Evolutionary conservation across 441 rosid genomes (phyloP).

Genomic region (Arabidopsis lyrata): DNA sequence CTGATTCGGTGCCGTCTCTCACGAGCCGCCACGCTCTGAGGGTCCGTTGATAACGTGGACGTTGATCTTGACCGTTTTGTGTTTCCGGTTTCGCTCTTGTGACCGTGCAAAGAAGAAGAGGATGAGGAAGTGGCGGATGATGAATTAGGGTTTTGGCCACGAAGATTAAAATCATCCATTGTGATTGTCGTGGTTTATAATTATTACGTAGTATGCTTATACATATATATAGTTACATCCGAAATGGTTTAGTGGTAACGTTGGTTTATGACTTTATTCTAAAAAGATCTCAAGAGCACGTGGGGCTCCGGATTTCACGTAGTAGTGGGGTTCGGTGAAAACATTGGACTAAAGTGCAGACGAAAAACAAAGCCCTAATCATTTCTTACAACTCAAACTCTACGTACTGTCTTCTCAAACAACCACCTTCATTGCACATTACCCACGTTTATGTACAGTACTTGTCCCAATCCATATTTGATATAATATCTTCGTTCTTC

Average conservation of each 20-base stretch:
- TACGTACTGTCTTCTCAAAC: conserved; percentile 43
- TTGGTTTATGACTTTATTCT: neutral
- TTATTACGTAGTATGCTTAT: conserved; percentile 26
- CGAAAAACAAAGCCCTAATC: conserved; percentile 48
- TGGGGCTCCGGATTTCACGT: conserved; percentile 61
- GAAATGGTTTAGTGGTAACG: conserved; percentile 3
- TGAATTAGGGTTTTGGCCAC: conserved; percentile 40
- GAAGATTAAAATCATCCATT: conserved; percentile 32
- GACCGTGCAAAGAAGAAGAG: conserved; percentile 48
- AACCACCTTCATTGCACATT: conserved; percentile 1
- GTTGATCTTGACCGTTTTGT: conserved; percentile 40
- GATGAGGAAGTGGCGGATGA: conserved; percentile 38
- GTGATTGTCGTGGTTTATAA: conserved; percentile 17
- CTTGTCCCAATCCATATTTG: neutral
- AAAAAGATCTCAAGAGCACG: conserved; percentile 41
- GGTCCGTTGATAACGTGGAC: conserved; percentile 75
- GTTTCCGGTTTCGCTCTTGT: conserved; percentile 4
- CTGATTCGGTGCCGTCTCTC: conserved; percentile 85
- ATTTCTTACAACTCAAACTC: conserved; percentile 41
- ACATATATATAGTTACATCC: conserved; percentile 25
- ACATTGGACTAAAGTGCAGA: conserved; percentile 37
- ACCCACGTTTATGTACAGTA: conserved; percentile 4
- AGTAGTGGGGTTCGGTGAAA: conserved; percentile 52
- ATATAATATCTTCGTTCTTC: conserved; percentile 1
- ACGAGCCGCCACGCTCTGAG: conserved; percentile 91